phyloP scores from a whole-genome alignment of 306 rosid genomes.

The Lagenaria siceraria region DNA sequence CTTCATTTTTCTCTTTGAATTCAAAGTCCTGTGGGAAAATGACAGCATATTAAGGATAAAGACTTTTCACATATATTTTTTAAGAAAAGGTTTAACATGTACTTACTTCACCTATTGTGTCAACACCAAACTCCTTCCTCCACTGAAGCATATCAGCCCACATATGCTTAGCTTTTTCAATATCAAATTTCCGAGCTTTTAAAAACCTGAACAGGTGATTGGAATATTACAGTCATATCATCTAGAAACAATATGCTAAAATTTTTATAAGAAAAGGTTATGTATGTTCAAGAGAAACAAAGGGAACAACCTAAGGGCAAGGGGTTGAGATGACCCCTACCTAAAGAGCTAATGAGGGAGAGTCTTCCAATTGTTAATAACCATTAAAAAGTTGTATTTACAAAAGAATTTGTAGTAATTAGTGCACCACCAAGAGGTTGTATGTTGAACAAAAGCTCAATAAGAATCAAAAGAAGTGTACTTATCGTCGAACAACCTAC shows the following conservation, averaged over 20 bases:
- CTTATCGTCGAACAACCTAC: no score
- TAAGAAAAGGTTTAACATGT: neutral
- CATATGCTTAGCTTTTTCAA: conserved; percentile 89
- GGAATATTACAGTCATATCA: conserved; percentile 3
- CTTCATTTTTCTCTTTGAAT: conserved; percentile 63
- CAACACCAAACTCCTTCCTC: conserved; percentile 78
- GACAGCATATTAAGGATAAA: neutral
- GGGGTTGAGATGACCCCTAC: no score
- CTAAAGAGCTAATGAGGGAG: no score
- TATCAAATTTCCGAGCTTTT: conserved; percentile 88
- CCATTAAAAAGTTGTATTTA: no score
- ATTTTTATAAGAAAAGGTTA: no score
- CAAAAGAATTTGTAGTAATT: no score
- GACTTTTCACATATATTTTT: neutral
- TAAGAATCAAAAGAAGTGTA: no score
- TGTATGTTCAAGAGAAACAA: no score
- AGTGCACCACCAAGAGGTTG: no score
- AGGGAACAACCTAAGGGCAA: no score
- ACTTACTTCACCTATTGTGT: conserved; percentile 65
- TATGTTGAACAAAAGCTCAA: no score
- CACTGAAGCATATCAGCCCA: conserved; percentile 94
- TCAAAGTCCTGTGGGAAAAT: conserved; percentile 62
- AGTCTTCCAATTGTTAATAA: no score
- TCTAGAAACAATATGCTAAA: neutral
- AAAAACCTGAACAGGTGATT: conserved; percentile 39